Conservation (phyloP, 371 early-diverging fungal genomes). For the Nosema muscidifuracis region DNA sequence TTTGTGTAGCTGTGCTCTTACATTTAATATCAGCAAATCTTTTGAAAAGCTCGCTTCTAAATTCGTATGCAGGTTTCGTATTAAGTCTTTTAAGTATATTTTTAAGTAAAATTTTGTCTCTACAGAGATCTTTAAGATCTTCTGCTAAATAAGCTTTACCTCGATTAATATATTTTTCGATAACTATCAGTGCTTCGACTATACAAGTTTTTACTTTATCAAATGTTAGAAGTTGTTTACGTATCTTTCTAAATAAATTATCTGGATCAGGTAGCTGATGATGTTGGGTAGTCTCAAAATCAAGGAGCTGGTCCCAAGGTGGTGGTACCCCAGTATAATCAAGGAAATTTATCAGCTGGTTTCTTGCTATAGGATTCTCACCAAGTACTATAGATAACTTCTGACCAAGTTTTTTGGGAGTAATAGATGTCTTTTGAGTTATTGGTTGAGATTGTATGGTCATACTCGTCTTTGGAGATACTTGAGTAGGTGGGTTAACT, state of each 20-base stretch:
- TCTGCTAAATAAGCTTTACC: slow-evolving; percentile 44
- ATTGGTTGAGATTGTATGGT: too few relatives aligned
- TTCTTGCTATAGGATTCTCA: slow-evolving; percentile 15
- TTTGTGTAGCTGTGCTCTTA: background rate
- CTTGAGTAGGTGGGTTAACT: too few relatives aligned
- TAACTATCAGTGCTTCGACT: slow-evolving; percentile 33
- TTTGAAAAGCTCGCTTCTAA: slow-evolving; percentile 37
- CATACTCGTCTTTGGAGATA: too few relatives aligned
- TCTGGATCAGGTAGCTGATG: slow-evolving; percentile 42
- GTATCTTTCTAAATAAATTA: slow-evolving; percentile 29
- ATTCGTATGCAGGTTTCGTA: background rate
- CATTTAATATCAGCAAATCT: slow-evolving; percentile 29
- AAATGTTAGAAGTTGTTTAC: slow-evolving; percentile 30
- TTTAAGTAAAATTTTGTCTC: slow-evolving; percentile 18
- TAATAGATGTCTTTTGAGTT: background rate
- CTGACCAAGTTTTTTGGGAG: too few relatives aligned
- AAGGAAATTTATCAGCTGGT: slow-evolving; percentile 24
- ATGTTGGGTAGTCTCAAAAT: slow-evolving; percentile 22
- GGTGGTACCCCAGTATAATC: slow-evolving; percentile 38
- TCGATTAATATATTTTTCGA: slow-evolving; percentile 43
- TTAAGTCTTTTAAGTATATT: slow-evolving; percentile 22
- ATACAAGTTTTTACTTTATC: slow-evolving; percentile 45
- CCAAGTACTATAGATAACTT: background rate
- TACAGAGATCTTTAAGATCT: slow-evolving; percentile 25
- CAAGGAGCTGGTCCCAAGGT: slow-evolving; percentile 41